These are phyloP conservation scores for Nidula niveotomentosa DNA, from an alignment of 1,284 basidiomycete genomes.

Conservation along the genomic window DNA sequence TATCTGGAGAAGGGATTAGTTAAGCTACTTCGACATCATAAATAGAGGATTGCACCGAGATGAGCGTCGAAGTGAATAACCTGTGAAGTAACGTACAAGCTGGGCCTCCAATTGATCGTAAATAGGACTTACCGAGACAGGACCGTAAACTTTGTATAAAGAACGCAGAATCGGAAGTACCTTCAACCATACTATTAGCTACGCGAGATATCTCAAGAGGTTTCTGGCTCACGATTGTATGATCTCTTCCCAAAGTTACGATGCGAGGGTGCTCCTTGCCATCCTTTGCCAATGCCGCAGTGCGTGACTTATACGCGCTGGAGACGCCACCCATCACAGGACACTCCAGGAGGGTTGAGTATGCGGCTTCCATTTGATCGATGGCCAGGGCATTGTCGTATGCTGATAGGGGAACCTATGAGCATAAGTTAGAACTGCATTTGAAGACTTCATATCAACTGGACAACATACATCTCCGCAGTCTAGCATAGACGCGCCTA, in stretches of 20 bases:
- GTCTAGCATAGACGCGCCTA: constrained; percentile 63
- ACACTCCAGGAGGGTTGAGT: constrained; percentile 66
- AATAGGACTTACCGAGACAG: constrained; percentile 45
- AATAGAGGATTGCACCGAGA: constrained; percentile 27
- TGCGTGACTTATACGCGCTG: constrained; percentile 20
- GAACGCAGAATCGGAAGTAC: constrained; percentile 72
- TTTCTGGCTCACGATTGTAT: constrained; percentile 59
- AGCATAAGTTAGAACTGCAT: background rate
- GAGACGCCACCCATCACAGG: constrained; percentile 23
- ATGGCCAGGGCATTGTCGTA: constrained; percentile 77
- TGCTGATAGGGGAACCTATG: constrained; percentile 64
- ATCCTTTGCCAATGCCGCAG: constrained; percentile 45
- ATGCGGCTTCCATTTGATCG: constrained; percentile 79
- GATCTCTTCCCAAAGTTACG: constrained; percentile 78
- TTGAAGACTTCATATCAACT: background rate
- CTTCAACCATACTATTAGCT: constrained; percentile 17
- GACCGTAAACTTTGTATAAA: constrained; percentile 71
- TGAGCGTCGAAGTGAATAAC: constrained; percentile 84
- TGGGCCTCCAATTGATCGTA: too few species aligned
- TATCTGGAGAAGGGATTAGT: constrained; percentile 24
- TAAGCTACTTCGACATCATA: too few species aligned
- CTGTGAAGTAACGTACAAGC: background rate
- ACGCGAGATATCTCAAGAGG: background rate
- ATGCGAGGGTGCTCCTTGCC: constrained; percentile 65
- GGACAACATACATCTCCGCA: constrained; percentile 67